Evolutionary conservation across 2,329 filamentous ascomycete genomes (phyloP).

Genomic region (Fusarium sp.): DNA sequence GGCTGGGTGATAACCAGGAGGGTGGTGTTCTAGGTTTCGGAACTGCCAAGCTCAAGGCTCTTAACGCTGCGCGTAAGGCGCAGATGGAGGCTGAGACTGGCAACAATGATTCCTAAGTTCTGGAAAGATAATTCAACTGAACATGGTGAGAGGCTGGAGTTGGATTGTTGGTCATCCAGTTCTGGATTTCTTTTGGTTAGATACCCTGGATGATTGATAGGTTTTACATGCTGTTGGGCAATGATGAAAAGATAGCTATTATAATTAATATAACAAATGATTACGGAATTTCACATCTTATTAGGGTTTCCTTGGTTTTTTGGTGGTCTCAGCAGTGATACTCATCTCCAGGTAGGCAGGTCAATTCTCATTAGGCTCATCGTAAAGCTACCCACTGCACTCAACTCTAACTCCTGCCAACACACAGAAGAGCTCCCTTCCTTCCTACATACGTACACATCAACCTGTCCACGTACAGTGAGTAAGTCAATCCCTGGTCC

Average conservation of each 20-base stretch:
- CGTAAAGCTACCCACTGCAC: too few species aligned
- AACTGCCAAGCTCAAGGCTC: slow-evolving; percentile 83
- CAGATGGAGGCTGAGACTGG: slow-evolving; percentile 46
- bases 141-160: not conserved
- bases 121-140: too few species aligned
- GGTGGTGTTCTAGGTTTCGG: slow-evolving; percentile 81
- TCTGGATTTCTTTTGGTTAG: not conserved
- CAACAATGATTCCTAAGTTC: slow-evolving; percentile 1
- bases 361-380: too few species aligned
- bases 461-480: not conserved
- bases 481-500: fast-evolving
- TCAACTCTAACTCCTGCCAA: too few species aligned
- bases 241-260: not conserved
- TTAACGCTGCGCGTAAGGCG: slow-evolving; percentile 64
- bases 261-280: slow-evolving; percentile 7
- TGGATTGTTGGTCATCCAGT: not conserved
- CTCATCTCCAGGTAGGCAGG: too few species aligned
- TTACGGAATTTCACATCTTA: not conserved
- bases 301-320: too few species aligned
- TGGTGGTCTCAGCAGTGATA: too few species aligned
- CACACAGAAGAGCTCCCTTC: too few species aligned
- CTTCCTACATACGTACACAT: too few species aligned
- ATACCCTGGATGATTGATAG: not conserved
- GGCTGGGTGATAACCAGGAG: slow-evolving; percentile 90
- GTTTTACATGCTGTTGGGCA: not conserved